Conservation (phyloP, 305 asterid genomes). For the Andrographis paniculata region DNA sequence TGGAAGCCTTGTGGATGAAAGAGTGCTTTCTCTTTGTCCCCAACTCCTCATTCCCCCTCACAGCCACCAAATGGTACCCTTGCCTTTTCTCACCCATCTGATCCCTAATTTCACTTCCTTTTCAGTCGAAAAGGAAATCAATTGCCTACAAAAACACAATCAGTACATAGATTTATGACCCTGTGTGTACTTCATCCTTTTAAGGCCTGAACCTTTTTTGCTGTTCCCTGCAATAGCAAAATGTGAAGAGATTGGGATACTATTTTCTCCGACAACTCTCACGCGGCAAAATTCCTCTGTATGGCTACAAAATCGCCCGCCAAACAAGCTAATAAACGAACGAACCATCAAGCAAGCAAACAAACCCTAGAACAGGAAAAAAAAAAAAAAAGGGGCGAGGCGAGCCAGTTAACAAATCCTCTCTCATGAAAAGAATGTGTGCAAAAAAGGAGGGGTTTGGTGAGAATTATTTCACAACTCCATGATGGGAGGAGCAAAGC, state of each 20-base stretch:
- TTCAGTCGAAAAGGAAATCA: constrained; percentile 18
- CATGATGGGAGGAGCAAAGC: constrained; percentile 55
- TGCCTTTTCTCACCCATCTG: constrained; percentile 54
- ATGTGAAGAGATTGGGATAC: no score
- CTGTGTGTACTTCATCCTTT: no score
- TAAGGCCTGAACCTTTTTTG: no score
- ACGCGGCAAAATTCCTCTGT: no score
- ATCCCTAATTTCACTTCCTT: not conserved
- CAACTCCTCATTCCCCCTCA: constrained; percentile 47
- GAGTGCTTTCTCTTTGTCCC: constrained; percentile 42
- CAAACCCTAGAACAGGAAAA: not conserved
- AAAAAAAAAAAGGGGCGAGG: not conserved
- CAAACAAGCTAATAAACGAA: no score
- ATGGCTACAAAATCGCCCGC: no score
- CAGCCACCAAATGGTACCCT: constrained; percentile 50
- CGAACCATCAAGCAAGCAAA: no score
- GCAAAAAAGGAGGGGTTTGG: not conserved
- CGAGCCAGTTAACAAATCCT: not conserved
- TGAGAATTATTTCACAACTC: constrained; percentile 16
- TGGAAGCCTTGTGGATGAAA: constrained; percentile 25
- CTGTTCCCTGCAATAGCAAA: no score
- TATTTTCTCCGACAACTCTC: no score
- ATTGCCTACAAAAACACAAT: no score
- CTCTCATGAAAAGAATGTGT: constrained; percentile 11
- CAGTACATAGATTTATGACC: no score